These are phyloP conservation scores for Cladosporium sp. DNA, from an alignment of 2,329 filamentous ascomycete species.

Conservation along the genomic window DNA sequence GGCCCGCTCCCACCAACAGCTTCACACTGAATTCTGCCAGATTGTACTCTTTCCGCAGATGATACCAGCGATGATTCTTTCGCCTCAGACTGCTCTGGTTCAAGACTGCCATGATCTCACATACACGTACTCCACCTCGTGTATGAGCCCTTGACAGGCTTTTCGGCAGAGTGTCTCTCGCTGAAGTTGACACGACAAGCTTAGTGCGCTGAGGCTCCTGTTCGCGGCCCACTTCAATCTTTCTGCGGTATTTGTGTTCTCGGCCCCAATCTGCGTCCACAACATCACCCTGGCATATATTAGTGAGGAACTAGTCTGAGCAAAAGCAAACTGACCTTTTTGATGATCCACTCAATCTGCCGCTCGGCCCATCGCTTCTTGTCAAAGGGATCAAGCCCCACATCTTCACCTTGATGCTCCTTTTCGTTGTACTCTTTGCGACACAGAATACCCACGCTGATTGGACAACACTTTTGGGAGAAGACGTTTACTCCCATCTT, in stretches of 20 bases:
- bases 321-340: conserved; percentile 2
- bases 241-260: conserved; percentile 13
- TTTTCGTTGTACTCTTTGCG: conserved; percentile 10
- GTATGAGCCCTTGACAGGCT: not conserved
- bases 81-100: not conserved
- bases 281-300: conserved; percentile 11
- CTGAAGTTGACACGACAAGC: conserved; percentile 7
- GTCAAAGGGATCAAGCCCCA: conserved; percentile 12
- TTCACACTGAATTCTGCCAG: conserved; percentile 14
- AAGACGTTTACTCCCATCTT: conserved; percentile 8
- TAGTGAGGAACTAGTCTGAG: not conserved
- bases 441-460: conserved; percentile 12
- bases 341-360: conserved; percentile 19
- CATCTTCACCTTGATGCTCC: conserved; percentile 13
- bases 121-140: not conserved
- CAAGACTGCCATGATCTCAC: not conserved
- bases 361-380: conserved; percentile 16
- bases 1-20: conserved; percentile 10
- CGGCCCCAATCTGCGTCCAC: conserved; percentile 6
- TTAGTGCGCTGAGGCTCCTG: conserved; percentile 12
- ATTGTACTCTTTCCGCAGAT: conserved; percentile 12
- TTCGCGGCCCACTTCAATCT: conserved; percentile 14
- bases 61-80: conserved; percentile 11
- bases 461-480: conserved; percentile 8
- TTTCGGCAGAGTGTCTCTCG: not conserved